A percentile compares a stretch with the other conserved stretches of the same genome.
phyloP scores from a whole-genome alignment of 2,329 filamentous ascomycete species.

The Nemania bipapillata region DNA sequence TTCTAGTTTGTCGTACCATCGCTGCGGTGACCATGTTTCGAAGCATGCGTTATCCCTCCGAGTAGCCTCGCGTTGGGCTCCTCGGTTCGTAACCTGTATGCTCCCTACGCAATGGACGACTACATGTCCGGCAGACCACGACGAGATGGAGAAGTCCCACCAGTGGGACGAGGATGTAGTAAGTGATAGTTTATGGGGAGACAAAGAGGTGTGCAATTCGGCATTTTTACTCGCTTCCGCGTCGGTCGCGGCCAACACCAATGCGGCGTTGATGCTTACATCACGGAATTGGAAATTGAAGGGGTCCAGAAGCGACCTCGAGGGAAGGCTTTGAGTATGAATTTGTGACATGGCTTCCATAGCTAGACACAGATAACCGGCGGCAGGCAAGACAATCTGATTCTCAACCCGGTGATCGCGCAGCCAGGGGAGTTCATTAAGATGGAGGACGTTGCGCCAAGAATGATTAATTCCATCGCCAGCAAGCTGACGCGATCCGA shows the following conservation, averaged over 20 bases:
- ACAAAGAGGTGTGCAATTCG: slow-evolving; percentile 36
- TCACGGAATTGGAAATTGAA: slow-evolving; percentile 4
- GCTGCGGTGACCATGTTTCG: background rate
- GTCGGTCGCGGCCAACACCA: background rate
- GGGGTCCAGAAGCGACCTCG: fast-evolving
- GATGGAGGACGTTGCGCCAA: slow-evolving; percentile 39
- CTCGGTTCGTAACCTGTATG: background rate
- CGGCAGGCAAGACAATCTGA: slow-evolving; percentile 39
- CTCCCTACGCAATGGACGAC: slow-evolving; percentile 10
- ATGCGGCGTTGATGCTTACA: slow-evolving; percentile 1
- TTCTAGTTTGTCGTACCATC: slow-evolving; percentile 36
- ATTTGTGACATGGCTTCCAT: slow-evolving; percentile 33
- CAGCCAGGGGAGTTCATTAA: slow-evolving; percentile 39
- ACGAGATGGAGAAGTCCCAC: slow-evolving; percentile 43
- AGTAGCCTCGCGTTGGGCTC: background rate
- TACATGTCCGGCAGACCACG: slow-evolving; percentile 8
- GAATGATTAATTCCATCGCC: slow-evolving; percentile 32
- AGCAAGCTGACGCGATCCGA: background rate
- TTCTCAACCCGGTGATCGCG: slow-evolving; percentile 37
- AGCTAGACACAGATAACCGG: slow-evolving; percentile 36
- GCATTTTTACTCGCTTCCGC: background rate
- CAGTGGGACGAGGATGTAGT: slow-evolving; percentile 14
- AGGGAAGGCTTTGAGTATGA: background rate
- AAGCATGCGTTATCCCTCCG: background rate
- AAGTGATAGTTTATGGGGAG: slow-evolving; percentile 27